phyloP scores from a whole-genome alignment of 2,329 filamentous ascomycete genomes.

The Amphichorda felina region DNA sequence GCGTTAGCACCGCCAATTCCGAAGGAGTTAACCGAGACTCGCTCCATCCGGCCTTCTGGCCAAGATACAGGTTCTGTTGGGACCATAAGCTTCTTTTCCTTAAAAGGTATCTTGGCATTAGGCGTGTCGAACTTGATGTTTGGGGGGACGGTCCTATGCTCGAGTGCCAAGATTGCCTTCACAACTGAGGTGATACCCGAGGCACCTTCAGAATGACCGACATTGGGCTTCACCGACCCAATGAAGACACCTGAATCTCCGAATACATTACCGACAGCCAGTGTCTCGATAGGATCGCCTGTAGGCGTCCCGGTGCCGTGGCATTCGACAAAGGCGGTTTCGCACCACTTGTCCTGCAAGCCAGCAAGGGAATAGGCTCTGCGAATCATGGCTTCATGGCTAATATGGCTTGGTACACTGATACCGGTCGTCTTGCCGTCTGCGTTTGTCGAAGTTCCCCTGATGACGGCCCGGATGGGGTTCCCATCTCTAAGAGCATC shows the following conservation, averaged over 20 bases:
- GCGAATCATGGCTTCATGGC: conserved; percentile 23
- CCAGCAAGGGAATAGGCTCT: conserved; percentile 12
- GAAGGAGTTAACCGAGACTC: conserved; percentile 12
- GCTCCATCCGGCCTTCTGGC: no score
- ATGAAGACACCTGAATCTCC: conserved; percentile 14
- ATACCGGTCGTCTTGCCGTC: conserved; percentile 38
- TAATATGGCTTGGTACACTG: conserved; percentile 33
- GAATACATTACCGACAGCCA: conserved; percentile 21
- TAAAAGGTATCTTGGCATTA: no score
- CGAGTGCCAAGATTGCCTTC: conserved; percentile 13
- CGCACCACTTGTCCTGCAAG: conserved; percentile 9
- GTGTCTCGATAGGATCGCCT: conserved; percentile 15
- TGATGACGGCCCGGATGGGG: conserved; percentile 34
- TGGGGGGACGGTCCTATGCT: conserved; percentile 14
- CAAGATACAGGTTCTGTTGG: no score
- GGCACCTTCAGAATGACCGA: conserved; percentile 14
- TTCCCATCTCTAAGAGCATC: conserved; percentile 28
- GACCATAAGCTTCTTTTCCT: no score
- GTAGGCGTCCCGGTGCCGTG: conserved; percentile 17
- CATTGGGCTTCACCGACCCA: conserved; percentile 22
- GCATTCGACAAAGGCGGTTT: conserved; percentile 16
- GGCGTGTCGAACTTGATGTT: no score
- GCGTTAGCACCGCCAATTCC: conserved; percentile 33
- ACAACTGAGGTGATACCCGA: conserved; percentile 14
- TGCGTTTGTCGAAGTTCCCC: conserved; percentile 33